phyloP scores from a whole-genome alignment of 495 filamentous ascomycete genomes.

The Penicillium longicatenatum region DNA sequence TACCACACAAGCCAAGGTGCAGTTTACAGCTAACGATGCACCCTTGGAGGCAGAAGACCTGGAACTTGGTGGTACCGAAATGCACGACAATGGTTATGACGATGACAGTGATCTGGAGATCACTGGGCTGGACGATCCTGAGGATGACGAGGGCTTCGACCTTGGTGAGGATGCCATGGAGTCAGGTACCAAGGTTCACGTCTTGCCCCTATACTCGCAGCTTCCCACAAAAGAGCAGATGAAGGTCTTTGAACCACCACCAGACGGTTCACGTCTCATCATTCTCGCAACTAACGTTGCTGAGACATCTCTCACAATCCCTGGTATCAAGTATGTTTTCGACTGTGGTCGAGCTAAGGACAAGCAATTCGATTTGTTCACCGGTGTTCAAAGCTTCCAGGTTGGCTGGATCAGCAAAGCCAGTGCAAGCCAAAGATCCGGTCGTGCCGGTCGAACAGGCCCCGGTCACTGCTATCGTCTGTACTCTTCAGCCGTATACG shows the following conservation, averaged over 20 bases:
- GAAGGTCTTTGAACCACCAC: slow-evolving; percentile 86
- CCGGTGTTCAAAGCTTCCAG: slow-evolving; percentile 93
- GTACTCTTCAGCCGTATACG: slow-evolving; percentile 93
- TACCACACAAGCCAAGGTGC: slow-evolving; percentile 61
- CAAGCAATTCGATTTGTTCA: slow-evolving; percentile 77
- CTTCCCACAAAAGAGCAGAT: slow-evolving; percentile 93
- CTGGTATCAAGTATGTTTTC: slow-evolving; percentile 93
- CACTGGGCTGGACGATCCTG: slow-evolving; percentile 50
- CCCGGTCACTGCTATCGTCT: slow-evolving; percentile 94
- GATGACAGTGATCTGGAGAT: slow-evolving; percentile 50
- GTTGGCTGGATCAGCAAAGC: slow-evolving; percentile 98
- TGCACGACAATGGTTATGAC: slow-evolving; percentile 42
- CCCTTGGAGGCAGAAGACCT: slow-evolving; percentile 86
- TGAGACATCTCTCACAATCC: slow-evolving; percentile 95
- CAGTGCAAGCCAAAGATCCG: slow-evolving; percentile 87
- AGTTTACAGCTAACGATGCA: slow-evolving; percentile 74
- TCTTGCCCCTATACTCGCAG: slow-evolving; percentile 90
- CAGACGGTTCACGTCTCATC: slow-evolving; percentile 81
- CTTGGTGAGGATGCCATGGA: slow-evolving; percentile 62
- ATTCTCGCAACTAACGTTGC: slow-evolving; percentile 96
- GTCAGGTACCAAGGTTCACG: slow-evolving; percentile 72
- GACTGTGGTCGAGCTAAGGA: slow-evolving; percentile 93
- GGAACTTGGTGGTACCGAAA: slow-evolving; percentile 68
- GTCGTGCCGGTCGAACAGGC: slow-evolving; percentile 93
- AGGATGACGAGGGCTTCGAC: slow-evolving; percentile 62